Conservation (phyloP, 495 filamentous ascomycete genomes). For the Penicillium pulvis region DNA sequence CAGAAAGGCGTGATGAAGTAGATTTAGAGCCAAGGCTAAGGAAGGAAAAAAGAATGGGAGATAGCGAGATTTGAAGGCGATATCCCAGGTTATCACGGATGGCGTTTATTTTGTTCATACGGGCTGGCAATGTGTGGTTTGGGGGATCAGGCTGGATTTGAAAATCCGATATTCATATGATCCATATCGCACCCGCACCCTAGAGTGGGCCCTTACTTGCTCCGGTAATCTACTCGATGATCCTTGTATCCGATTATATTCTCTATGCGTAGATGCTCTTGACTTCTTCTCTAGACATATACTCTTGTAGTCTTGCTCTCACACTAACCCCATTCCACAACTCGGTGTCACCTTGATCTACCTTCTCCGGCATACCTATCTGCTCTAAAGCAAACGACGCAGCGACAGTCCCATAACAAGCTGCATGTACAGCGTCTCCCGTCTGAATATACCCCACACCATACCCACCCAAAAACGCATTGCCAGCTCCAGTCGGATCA, state of each 20-base stretch:
- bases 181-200: neutral
- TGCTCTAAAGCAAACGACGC: slow-evolving; percentile 43
- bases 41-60: neutral
- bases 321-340: slow-evolving; percentile 30
- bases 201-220: neutral
- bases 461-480: slow-evolving; percentile 39
- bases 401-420: slow-evolving; percentile 32
- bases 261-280: neutral
- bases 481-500: slow-evolving; percentile 42
- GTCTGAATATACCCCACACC: slow-evolving; percentile 31
- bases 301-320: slow-evolving; percentile 14
- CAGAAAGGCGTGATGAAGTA: slow-evolving; percentile 33
- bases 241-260: neutral
- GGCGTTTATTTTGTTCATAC: slow-evolving; percentile 6
- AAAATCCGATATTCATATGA: neutral
- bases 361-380: slow-evolving; percentile 32
- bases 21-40: neutral
- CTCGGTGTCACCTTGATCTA: slow-evolving; percentile 12
- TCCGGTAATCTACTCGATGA: neutral
- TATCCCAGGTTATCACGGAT: slow-evolving; percentile 2
- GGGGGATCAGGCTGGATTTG: neutral
- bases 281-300: slow-evolving; percentile 15
- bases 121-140: neutral
- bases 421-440: slow-evolving; percentile 22
- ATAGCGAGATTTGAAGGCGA: neutral